phyloP scores from a whole-genome alignment of 2,329 filamentous ascomycete genomes.

The Dissoconium aciculare region DNA sequence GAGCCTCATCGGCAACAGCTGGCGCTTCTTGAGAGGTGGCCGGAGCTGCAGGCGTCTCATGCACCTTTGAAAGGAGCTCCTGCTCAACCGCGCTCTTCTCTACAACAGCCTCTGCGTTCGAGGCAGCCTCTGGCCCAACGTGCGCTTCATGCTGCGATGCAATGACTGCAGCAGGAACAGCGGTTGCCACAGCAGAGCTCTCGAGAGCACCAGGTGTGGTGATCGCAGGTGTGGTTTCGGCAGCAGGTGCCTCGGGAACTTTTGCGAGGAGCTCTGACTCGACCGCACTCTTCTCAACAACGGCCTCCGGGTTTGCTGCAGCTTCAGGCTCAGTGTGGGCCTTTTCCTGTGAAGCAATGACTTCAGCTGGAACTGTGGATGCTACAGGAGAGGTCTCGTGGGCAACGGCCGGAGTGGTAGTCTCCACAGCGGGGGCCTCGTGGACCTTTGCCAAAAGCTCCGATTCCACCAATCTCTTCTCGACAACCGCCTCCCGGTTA shows the following conservation, averaged over 20 bases:
- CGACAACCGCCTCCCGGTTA: background rate
- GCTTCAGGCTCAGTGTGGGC: constrained; percentile 51
- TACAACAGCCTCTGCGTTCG: constrained; percentile 38
- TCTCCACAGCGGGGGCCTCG: constrained; percentile 39
- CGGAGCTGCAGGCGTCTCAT: background rate
- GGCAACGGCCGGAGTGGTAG: too few species aligned
- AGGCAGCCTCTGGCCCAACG: constrained; percentile 49
- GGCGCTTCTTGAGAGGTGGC: constrained; percentile 1
- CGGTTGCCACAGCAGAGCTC: too few species aligned
- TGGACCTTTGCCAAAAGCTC: constrained; percentile 58
- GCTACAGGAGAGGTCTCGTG: too few species aligned
- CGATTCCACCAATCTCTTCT: constrained; percentile 53
- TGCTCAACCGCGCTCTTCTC: constrained; percentile 2
- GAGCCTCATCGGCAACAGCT: constrained; percentile 1
- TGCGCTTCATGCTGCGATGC: constrained; percentile 56
- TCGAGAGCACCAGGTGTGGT: background rate
- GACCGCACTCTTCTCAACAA: constrained; percentile 32
- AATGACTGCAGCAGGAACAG: constrained; percentile 50
- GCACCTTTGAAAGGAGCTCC: constrained; percentile 1
- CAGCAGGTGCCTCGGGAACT: constrained; percentile 30
- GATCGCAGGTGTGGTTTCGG: background rate
- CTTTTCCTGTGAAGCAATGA: constrained; percentile 56
- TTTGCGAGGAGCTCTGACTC: constrained; percentile 55
- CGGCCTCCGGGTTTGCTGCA: constrained; percentile 45
- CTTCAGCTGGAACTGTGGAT: too few species aligned